Base-by-base conservation (phyloP, 2,329 filamentous ascomycete species). In the Rhynchosporium secalis region DNA sequence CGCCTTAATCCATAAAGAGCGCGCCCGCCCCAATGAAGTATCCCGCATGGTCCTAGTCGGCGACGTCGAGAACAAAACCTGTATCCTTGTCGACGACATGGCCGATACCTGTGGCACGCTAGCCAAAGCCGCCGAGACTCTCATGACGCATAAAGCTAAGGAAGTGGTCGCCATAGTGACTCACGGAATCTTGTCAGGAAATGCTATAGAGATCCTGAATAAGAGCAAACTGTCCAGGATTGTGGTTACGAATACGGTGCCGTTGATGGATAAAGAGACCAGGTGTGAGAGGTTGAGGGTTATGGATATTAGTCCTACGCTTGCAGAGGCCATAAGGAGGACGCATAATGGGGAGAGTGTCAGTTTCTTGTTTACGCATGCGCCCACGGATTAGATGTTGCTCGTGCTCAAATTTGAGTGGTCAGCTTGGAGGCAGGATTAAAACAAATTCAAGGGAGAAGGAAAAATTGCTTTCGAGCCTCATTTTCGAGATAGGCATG, bases 21-120 rank as follows among this genome's bases (percentile, higher is more conserved):
- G 93, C 62, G 90, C 92, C 5, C 86, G 91, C n/a, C 88, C 88
- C 63, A 96, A 96, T 72, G 92, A 96, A 73, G 92, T 96, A 65
- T 92, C 90, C 9, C 88, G 91, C 71, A 96, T 96, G 92, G 91
- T 92, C 0, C 88, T 99, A n/a, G 94, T 98, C 56, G 95, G 95
- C 69, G 92, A 96, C 68, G 95, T 98, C 52, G 84, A 87, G 69
- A 90, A 91, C 78, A 95, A 95, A 79, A 88, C 94, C 36, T 94
- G 94, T 64, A 97, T 99, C 73, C 87, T 99, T 54, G 94, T 99
- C 54, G 94, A 98, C 75, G 94, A 98, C 75, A 88, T 94, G 38
- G 94, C 94, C 64, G 97, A 99, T 73, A 86, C 94, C 3, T 97
- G 93, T 76, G 92, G 92, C 69, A 96, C 92, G 1, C 80, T 90